Evolutionary conservation across 106 monocot species (phyloP).

Genomic region (Hemerocallis citrina): DNA sequence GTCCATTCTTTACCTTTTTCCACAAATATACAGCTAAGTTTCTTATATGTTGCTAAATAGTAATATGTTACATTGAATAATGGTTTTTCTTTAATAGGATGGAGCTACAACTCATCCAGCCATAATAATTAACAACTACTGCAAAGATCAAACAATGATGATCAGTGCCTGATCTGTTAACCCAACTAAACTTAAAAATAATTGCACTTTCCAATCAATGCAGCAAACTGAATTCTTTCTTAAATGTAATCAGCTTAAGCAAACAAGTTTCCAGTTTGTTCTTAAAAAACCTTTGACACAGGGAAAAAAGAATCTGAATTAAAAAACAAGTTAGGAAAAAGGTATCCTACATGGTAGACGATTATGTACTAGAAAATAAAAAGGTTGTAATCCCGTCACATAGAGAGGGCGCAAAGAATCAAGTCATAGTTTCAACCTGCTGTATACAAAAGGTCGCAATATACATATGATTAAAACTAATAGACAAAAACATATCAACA

Average conservation of each 20-base stretch:
- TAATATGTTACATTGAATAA: background rate
- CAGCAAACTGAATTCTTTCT: background rate
- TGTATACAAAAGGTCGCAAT: background rate
- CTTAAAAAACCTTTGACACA: background rate
- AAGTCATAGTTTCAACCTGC: background rate
- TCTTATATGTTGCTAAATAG: no score
- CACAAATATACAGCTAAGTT: no score
- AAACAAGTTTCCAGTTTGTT: background rate
- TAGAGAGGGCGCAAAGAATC: background rate
- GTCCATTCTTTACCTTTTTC: background rate
- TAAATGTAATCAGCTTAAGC: background rate
- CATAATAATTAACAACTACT: no score
- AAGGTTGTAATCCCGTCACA: background rate
- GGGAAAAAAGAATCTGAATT: background rate
- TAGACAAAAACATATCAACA: no score
- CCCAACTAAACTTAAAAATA: background rate
- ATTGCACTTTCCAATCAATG: background rate
- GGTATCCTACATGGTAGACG: background rate
- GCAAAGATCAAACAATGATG: no score
- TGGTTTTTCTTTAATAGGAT: no score
- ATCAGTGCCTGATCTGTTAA: no score
- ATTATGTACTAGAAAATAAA: background rate
- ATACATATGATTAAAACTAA: no score
- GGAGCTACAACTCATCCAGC: no score
- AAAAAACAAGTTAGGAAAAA: background rate